These are phyloP conservation scores for Cryptococcus jaspeensis DNA, from an alignment of 1,284 basidiomycete species.

Conservation along the genomic window DNA sequence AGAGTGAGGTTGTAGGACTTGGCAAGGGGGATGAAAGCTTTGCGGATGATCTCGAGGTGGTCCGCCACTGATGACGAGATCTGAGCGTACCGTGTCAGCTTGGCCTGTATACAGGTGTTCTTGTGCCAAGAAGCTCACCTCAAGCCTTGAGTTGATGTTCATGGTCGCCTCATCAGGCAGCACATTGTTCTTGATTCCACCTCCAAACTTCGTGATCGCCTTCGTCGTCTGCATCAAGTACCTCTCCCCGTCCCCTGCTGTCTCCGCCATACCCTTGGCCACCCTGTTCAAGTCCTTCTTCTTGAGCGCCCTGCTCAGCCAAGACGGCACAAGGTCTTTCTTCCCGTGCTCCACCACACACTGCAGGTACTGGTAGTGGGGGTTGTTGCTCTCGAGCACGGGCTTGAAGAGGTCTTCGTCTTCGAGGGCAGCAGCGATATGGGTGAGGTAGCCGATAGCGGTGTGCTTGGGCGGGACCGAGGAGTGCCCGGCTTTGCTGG, in stretches of 20 bases:
- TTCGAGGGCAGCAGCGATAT: constrained; percentile 38
- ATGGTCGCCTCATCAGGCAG: constrained; percentile 9
- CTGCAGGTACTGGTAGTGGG: constrained; percentile 6
- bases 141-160: constrained; percentile 12
- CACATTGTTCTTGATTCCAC: constrained; percentile 13
- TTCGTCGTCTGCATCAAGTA: constrained; percentile 10
- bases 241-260: not conserved
- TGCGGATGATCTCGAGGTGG: not conserved
- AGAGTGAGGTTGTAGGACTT: constrained; percentile 37
- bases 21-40: constrained; percentile 28
- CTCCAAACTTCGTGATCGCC: constrained; percentile 1
- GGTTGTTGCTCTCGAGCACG: not conserved
- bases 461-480: constrained; percentile 36
- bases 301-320: not conserved
- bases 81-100: constrained; percentile 1
- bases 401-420: constrained; percentile 9
- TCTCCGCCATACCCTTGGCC: not conserved
- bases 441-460: constrained; percentile 30
- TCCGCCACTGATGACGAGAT: constrained; percentile 7
- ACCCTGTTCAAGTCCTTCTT: not conserved
- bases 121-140: constrained; percentile 1
- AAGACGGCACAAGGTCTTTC: not conserved
- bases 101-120: no score
- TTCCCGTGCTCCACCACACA: constrained; percentile 5
- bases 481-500: constrained; percentile 27